Evolutionary conservation across 2,329 filamentous ascomycete species (phyloP).

Genomic region (Bipolaris victoriae): DNA sequence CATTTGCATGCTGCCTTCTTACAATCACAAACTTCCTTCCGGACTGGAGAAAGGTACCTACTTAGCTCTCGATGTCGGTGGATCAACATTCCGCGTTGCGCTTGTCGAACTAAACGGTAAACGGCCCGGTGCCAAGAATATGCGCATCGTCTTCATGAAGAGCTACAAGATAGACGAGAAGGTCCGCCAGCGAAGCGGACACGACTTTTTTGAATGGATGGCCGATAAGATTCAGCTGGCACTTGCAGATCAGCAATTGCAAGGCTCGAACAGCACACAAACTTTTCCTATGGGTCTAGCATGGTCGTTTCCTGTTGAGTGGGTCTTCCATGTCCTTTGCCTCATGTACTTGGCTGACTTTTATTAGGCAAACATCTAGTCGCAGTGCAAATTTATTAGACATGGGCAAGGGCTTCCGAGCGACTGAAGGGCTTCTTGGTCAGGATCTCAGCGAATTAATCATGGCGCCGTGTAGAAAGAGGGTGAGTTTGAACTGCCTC

Average conservation of each 20-base stretch:
- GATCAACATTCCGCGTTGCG: conserved; percentile 69
- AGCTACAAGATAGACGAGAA: conserved; percentile 63
- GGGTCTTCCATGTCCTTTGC: conserved; percentile 23
- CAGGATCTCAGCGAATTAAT: conserved; percentile 66
- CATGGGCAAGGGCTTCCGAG: conserved; percentile 71
- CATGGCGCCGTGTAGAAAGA: conserved; percentile 62
- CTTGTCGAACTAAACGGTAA: conserved; percentile 63
- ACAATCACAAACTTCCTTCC: conserved; percentile 65
- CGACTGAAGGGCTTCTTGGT: conserved; percentile 64
- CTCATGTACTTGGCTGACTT: conserved; percentile 21
- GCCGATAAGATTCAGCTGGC: conserved; percentile 64
- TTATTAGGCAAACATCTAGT: conserved; percentile 61
- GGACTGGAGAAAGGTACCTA: conserved; percentile 66
- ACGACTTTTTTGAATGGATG: conserved; percentile 71
- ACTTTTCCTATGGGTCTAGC: conserved; percentile 65
- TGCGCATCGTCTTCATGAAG: conserved; percentile 62
- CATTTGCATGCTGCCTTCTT: conserved; percentile 70
- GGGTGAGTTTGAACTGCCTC: conserved; percentile 38
- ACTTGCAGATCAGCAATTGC: conserved; percentile 51
- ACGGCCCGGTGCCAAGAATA: conserved; percentile 51
- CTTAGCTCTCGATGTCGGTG: conserved; percentile 68
- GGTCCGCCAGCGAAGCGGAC: conserved; percentile 61
- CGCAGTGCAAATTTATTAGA: conserved; percentile 62
- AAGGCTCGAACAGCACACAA: conserved; percentile 45
- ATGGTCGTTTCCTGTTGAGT: conserved; percentile 71